Base-by-base conservation (phyloP, 768 basidiomycete species). In the Cantharellus anzutake region DNA sequence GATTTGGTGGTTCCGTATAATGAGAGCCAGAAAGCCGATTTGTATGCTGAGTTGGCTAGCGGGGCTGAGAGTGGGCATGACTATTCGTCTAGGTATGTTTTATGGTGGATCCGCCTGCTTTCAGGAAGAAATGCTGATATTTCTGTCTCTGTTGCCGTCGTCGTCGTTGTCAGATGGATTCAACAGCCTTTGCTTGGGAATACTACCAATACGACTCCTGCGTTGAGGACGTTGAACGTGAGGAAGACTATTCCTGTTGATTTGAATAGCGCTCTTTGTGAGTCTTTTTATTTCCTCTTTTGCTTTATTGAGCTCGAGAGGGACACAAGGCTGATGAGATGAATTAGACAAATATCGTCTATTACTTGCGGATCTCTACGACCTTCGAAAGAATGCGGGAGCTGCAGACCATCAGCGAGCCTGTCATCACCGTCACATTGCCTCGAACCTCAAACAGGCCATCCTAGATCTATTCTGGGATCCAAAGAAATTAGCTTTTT, bases 381-480 rank as follows among this genome's bases (percentile, higher is more conserved):
- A 66, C 5, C 51, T 58, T 37, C 44, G 44, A 41, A 48, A 11
- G 11, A 29, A 48, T 48, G 44, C 44, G 44, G 44, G 11, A 11
- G 34, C 40, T 55, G 11, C 11, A 42, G 44, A 57, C 55, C 53
- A 11, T 55, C 3, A 1, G 3, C 35, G 42, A 16, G 76, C 75
- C 0, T 66, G 71, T 2, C 68, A 70, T 37, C 88, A 92, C 66
- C 72, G 69, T 16, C 65, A 73, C 34, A 74, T 76, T 2, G 88
- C 90, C 0, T 69, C 75, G 0, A 70, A 71, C 4, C 71, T 89
- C 50, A 78, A 79, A 60, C 74, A 71, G 29, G 91, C 82, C 0
- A 80, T 96, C 61, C 72, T 96, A 41, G 93, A 97, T 68, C 77
- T 96, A 4, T 74, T 80, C 70, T 96, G 92, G 91, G 86, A 94